Evolutionary conservation across 306 rosid genomes (phyloP).

Genomic region (Crotalaria pallida): DNA sequence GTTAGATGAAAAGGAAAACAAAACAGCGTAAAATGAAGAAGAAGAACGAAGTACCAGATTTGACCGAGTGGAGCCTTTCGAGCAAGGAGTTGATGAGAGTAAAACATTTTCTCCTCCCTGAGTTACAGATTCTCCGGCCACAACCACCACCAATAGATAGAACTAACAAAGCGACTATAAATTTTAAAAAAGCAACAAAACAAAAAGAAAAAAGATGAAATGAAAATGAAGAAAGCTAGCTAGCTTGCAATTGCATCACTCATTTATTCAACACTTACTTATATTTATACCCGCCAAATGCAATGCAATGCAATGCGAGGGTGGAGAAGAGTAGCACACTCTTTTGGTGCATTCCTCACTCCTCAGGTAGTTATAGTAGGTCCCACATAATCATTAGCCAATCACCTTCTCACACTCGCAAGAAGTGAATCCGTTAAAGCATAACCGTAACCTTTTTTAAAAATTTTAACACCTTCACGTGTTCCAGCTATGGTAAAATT

Average conservation of each 20-base stretch:
- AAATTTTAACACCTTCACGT: background rate
- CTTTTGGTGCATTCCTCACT: background rate
- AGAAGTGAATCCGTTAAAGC: background rate
- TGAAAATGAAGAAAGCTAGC: background rate
- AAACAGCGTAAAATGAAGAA: background rate
- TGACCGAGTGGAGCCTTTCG: slow-evolving; percentile 85
- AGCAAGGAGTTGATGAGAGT: slow-evolving; percentile 84
- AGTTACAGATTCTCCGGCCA: background rate
- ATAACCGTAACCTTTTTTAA: background rate
- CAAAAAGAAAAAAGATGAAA: background rate
- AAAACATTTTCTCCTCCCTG: slow-evolving; percentile 43
- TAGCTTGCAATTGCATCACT: background rate
- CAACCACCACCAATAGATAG: background rate
- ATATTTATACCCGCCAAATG: slow-evolving; percentile 6
- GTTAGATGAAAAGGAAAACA: background rate
- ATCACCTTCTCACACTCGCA: background rate
- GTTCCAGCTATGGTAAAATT: background rate
- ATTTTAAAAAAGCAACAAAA: too few relatives aligned
- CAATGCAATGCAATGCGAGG: background rate
- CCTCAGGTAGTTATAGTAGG: background rate
- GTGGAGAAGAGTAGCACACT: background rate
- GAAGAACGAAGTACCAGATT: slow-evolving; percentile 47
- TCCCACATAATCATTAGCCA: background rate
- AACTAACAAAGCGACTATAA: background rate
- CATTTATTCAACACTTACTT: background rate